A percentile compares a stretch with the other conserved stretches of the same genome.
Evolutionary conservation across 1,284 basidiomycete genomes (phyloP).

Genomic region (Fomitopsis betulina): DNA sequence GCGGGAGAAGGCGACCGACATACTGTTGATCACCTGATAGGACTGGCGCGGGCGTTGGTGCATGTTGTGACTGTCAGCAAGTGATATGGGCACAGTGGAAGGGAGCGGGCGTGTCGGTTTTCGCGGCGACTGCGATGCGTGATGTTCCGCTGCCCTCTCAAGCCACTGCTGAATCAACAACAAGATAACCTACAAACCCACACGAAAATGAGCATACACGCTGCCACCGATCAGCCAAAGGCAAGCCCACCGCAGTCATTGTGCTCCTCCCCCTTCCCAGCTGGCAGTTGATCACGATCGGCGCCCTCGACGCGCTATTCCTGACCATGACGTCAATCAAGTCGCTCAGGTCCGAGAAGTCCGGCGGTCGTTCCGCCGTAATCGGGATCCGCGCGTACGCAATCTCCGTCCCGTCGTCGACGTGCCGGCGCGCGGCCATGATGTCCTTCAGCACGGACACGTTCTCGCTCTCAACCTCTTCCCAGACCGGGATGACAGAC

Average conservation of each 20-base stretch:
- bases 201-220: neutral
- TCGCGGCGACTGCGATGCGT: conserved; percentile 34
- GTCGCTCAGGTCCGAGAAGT: conserved; percentile 65
- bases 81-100: conserved; percentile 27
- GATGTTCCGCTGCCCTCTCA: conserved; percentile 29
- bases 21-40: conserved; percentile 79
- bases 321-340: conserved; percentile 82
- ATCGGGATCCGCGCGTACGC: conserved; percentile 87
- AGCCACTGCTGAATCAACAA: conserved; percentile 89
- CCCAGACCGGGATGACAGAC: conserved; percentile 93
- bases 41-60: conserved; percentile 49
- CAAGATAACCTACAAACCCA: conserved; percentile 63
- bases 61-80: conserved; percentile 22
- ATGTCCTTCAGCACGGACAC: conserved; percentile 88
- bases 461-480: conserved; percentile 76
- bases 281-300: conserved; percentile 96
- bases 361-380: conserved; percentile 76
- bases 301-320: conserved; percentile 67
- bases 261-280: conserved; percentile 94
- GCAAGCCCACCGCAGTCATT: conserved; percentile 65
- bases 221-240: neutral
- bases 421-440: conserved; percentile 62
- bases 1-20: conserved; percentile 18
- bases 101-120: conserved; percentile 29
- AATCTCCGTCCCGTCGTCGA: conserved; percentile 53